Conservation (phyloP, 164 flowering plant genomes). For the Sextonia rubra region DNA sequence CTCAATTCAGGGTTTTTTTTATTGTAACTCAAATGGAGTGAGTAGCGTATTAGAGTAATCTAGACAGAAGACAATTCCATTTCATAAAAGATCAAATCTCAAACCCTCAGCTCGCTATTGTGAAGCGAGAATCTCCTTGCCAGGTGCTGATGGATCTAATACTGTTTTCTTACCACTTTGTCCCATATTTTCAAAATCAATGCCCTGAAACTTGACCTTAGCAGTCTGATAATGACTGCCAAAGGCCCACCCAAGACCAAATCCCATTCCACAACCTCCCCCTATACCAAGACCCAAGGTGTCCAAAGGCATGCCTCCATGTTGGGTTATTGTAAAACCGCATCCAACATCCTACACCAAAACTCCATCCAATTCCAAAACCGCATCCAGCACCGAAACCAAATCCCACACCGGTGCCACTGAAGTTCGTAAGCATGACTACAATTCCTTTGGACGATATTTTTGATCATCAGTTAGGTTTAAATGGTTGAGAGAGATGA, state of each 20-base stretch:
- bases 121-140: conserved; percentile 16
- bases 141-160: conserved; percentile 15
- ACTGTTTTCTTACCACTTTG: conserved; percentile 14
- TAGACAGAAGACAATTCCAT: neutral
- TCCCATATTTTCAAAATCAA: conserved; percentile 31
- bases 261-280: conserved; percentile 93
- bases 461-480: too few species aligned
- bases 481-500: too few species aligned
- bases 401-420: conserved; percentile 83
- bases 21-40: too few species aligned
- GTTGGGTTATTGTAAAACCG: too few species aligned
- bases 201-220: conserved; percentile 55
- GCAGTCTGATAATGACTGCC: conserved; percentile 74
- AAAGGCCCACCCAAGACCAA: conserved; percentile 95
- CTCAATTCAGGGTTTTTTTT: too few species aligned
- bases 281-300: too few species aligned
- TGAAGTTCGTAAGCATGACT: conserved; percentile 61
- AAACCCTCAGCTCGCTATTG: neutral
- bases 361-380: conserved; percentile 91
- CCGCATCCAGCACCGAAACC: conserved; percentile 91
- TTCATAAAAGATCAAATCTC: neutral
- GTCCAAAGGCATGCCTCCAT: too few species aligned
- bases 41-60: neutral
- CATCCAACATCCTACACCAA: too few species aligned
- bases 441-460: too few species aligned